phyloP scores from a whole-genome alignment of 2,329 filamentous ascomycete genomes.

The Ceratocystis ficicola region DNA sequence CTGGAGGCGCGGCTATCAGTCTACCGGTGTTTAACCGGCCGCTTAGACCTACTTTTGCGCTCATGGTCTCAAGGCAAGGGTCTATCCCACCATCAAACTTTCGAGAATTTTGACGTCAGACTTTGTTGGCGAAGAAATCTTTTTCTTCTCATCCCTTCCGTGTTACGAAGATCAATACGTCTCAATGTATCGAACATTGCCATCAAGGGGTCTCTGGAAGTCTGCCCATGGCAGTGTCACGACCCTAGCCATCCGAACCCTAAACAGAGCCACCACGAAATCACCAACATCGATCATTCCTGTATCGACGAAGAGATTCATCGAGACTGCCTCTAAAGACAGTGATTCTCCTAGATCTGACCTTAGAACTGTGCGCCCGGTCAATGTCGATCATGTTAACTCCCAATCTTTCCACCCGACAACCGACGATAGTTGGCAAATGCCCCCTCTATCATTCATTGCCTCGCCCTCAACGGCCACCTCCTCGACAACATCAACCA shows the following conservation, averaged over 20 bases:
- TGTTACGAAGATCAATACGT: not conserved
- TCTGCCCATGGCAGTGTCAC: not conserved
- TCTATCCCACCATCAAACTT: conserved; percentile 3
- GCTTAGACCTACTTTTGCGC: not conserved
- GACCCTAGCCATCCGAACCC: not conserved
- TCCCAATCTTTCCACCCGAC: not conserved
- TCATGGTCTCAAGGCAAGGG: not conserved
- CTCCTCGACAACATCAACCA: not conserved
- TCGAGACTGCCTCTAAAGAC: not conserved
- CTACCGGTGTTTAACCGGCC: not conserved
- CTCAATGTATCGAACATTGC: conserved; percentile 20
- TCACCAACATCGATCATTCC: not conserved
- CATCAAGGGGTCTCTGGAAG: conserved; percentile 13
- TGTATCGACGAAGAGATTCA: not conserved
- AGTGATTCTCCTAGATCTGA: not conserved
- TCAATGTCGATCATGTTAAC: not conserved
- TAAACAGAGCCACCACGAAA: not conserved
- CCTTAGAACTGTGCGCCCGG: not conserved
- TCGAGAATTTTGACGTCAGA: conserved; percentile 15
- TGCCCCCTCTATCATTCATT: not conserved
- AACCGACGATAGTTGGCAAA: not conserved
- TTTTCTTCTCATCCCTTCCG: conserved; percentile 6
- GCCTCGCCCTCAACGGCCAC: not conserved
- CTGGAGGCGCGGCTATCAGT: conserved; percentile 1
- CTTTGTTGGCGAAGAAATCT: conserved; percentile 11